Evolutionary conservation across 768 basidiomycete genomes (phyloP), one percentile per base, ranked within the genome.

Genomic region (Xerocomus spinulosus): DNA sequence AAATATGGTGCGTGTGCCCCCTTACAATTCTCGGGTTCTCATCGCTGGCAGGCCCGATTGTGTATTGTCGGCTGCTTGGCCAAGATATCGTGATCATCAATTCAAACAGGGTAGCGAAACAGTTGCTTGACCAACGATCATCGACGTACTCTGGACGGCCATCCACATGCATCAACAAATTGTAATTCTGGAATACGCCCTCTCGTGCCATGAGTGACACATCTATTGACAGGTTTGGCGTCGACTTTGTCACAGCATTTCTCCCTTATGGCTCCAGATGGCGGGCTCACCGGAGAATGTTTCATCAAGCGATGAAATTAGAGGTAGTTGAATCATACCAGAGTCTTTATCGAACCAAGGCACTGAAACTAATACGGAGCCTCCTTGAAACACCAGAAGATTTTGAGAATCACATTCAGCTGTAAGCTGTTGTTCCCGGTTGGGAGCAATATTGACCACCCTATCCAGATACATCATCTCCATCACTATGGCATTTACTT

Each of bases 401-500:
- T 24, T 64, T 67, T 29, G 60, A 64, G 36, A 51, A 44, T 17
- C 65, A 64, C 29, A 46, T 65, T 30, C 52, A 44, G 8, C 36
- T 63, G 62, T 66, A 25, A 33, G 53, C 26, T 12, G 12, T n/a
- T 7, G 4, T 34, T 45, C 20, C 5, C 40, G 23, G 41, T 35
- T 14, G 10, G 15, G 33, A 23, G 23, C n/a, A n/a, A n/a, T 14
- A 21, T 25, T 23, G 28, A 33, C 44, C 45, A 51, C 17, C 13
- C 33, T 30, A 6, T 26, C 3, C 17, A 67, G 66, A 28, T 65
- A 67, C 17, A 59, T 67, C 30, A 44, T 62, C 29, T 67, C 65
- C 18, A 60, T 67, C 29, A 67, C 63, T 2, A 67, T 64, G 65
- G 47, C 50, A 4, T 51, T 56, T 37, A 67, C 66, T 2, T 67